These are phyloP conservation scores for Chaetomidium leptoderma DNA, from an alignment of 495 filamentous ascomycete species.

Conservation along the genomic window DNA sequence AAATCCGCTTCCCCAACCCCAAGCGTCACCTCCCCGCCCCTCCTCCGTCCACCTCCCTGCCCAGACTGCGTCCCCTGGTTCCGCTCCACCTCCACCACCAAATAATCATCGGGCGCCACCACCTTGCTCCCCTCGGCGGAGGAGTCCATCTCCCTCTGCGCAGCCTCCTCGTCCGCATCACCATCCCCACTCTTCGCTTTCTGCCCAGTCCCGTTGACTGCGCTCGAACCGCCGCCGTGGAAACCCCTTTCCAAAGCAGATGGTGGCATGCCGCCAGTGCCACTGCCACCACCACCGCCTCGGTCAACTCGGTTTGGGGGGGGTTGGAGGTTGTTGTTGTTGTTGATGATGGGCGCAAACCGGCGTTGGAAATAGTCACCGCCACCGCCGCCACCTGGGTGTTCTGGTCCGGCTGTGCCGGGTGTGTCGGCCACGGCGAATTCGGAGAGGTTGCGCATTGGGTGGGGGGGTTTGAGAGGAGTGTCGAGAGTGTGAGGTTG, in stretches of 20 bases:
- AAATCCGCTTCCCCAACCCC: slow-evolving; percentile 37
- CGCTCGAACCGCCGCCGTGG: slow-evolving; percentile 29
- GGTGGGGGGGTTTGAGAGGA: too few species aligned
- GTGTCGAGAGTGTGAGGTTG: too few species aligned
- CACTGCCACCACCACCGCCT: too few species aligned
- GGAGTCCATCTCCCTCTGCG: slow-evolving; percentile 49
- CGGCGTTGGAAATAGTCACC: slow-evolving; percentile 30
- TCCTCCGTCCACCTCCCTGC: slow-evolving; percentile 16
- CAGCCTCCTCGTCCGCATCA: slow-evolving; percentile 53
- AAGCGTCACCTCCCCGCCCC: slow-evolving; percentile 28
- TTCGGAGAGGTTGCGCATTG: slow-evolving; percentile 46
- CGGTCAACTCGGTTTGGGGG: too few species aligned
- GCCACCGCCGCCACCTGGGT: slow-evolving; percentile 22
- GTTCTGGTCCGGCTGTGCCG: slow-evolving; percentile 5
- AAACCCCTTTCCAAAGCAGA: slow-evolving; percentile 38
- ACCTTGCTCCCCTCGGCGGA: slow-evolving; percentile 54
- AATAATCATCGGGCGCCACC: too few species aligned
- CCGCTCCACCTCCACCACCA: too few species aligned
- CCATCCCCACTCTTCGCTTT: slow-evolving; percentile 29
- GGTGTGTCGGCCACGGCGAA: slow-evolving; percentile 36
- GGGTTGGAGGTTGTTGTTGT: slow-evolving; percentile 15
- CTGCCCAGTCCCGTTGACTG: slow-evolving; percentile 20
- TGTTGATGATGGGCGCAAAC: slow-evolving; percentile 10
- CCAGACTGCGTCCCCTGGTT: slow-evolving; percentile 21
- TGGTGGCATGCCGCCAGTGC: slow-evolving; percentile 20